phyloP scores from a whole-genome alignment of 352 stramenopile species.

The Globisporangium cylindrosporum region DNA sequence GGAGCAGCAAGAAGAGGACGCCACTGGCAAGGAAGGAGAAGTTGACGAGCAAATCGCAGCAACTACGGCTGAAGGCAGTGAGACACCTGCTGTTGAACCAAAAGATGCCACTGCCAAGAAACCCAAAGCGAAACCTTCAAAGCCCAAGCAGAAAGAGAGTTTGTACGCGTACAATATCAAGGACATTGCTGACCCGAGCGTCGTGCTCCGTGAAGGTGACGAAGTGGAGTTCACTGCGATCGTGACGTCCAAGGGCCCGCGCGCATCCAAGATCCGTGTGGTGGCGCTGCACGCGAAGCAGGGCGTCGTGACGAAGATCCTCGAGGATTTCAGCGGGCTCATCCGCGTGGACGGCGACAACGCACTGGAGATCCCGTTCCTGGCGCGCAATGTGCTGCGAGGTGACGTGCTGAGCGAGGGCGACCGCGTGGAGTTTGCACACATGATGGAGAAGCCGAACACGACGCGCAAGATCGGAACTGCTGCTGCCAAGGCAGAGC shows the following conservation, averaged over 20 bases:
- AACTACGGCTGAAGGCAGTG: constrained; percentile 11
- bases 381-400: constrained; percentile 50
- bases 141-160: constrained; percentile 16
- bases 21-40: constrained; percentile 14
- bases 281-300: constrained; percentile 52
- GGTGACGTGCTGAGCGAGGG: constrained; percentile 56
- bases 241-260: constrained; percentile 39
- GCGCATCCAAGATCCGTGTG: constrained; percentile 54
- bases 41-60: not conserved
- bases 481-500: constrained; percentile 16
- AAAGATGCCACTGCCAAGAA: constrained; percentile 5
- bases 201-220: constrained; percentile 68
- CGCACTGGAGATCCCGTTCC: constrained; percentile 38
- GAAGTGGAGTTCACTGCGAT: constrained; percentile 66
- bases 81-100: constrained; percentile 3
- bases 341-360: constrained; percentile 42
- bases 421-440: constrained; percentile 75
- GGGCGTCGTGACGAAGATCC: constrained; percentile 49
- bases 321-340: constrained; percentile 49
- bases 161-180: constrained; percentile 65
- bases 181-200: constrained; percentile 50
- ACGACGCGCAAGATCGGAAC: constrained; percentile 32
- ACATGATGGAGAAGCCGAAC: constrained; percentile 26
- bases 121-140: constrained; percentile 18
- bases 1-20: constrained; percentile 23